Evolutionary conservation across 208 protist species (phyloP).

Genomic region (Wallacemonas sp.): DNA sequence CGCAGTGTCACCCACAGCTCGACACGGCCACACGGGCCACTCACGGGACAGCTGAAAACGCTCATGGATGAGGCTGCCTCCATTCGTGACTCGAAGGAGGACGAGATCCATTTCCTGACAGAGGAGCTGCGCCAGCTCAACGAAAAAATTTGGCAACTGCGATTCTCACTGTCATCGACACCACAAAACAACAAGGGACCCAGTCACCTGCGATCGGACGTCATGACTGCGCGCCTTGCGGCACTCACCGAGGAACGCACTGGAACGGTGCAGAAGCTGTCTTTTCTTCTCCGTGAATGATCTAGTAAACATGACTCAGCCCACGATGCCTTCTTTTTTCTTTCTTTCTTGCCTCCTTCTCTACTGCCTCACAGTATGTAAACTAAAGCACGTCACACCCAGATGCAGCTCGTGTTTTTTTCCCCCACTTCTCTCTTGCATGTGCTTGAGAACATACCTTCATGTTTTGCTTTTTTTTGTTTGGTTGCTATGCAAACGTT

Average conservation of each 20-base stretch:
- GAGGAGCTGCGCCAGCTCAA: slow-evolving; percentile 73
- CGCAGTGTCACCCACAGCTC: background rate
- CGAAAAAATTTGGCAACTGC: slow-evolving; percentile 80
- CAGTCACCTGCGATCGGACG: background rate
- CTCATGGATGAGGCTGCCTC: slow-evolving; percentile 62
- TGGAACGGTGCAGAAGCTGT: slow-evolving; percentile 49
- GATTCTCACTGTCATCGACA: slow-evolving; percentile 31
- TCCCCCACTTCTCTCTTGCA: too few relatives aligned
- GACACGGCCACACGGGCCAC: background rate
- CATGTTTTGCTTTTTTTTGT: too few relatives aligned
- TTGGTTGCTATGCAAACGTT: too few relatives aligned
- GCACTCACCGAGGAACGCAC: slow-evolving; percentile 46
- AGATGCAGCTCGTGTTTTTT: too few relatives aligned
- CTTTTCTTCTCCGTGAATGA: slow-evolving; percentile 28
- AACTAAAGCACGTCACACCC: too few relatives aligned
- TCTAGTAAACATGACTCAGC: too few relatives aligned
- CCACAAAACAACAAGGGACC: background rate
- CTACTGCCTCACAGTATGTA: too few relatives aligned
- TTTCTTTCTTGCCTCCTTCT: too few relatives aligned
- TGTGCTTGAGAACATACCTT: too few relatives aligned
- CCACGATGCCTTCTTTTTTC: too few relatives aligned
- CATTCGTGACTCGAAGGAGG: slow-evolving; percentile 60
- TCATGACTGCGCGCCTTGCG: slow-evolving; percentile 21
- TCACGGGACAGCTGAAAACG: slow-evolving; percentile 38
- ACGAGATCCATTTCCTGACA: slow-evolving; percentile 73